Percentiles rank a stretch among this genome's conserved stretches.
Evolutionary conservation across 208 protist species (phyloP).

Genomic region (Tritrichomonas musculus): DNA sequence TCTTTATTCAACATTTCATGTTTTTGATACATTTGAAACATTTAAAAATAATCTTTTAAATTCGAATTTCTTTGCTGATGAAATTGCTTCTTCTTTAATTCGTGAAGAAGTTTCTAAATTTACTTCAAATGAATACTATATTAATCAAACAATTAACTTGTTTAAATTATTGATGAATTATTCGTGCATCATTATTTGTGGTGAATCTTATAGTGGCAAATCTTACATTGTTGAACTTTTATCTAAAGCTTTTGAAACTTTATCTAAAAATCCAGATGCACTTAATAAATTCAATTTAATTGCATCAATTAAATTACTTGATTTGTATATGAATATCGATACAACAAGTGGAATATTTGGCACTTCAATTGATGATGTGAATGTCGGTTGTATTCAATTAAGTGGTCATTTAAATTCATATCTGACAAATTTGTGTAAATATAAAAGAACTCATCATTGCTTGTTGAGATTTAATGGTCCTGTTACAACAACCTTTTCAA

Average conservation of each 20-base stretch:
- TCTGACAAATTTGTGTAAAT: neutral
- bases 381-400: neutral
- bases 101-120: neutral
- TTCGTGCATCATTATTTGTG: neutral
- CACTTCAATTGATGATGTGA: neutral
- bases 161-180: neutral
- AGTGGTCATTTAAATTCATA: neutral
- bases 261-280: neutral
- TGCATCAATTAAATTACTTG: neutral
- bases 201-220: neutral
- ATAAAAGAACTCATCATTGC: neutral
- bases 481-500: neutral
- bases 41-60: neutral
- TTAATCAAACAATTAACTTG: neutral
- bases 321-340: neutral
- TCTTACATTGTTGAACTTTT: neutral
- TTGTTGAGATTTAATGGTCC: neutral
- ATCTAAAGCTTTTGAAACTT: neutral
- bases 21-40: neutral
- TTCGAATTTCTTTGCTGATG: neutral
- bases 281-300: neutral
- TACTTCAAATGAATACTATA: neutral
- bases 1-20: neutral
- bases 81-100: neutral
- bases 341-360: neutral